phyloP scores from a whole-genome alignment of 306 rosid genomes.

The Trifolium repens region DNA sequence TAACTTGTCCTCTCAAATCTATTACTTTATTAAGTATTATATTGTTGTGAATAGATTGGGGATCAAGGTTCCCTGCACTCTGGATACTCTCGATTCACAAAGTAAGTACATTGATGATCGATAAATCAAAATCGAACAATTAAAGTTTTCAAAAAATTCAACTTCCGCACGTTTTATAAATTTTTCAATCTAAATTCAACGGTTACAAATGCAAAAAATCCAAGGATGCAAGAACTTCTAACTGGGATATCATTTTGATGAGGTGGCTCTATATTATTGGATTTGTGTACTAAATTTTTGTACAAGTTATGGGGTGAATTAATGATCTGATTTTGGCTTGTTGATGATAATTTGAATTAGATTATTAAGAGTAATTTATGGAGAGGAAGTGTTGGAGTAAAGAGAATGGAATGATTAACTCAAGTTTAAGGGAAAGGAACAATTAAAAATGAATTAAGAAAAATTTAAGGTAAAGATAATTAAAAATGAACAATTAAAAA shows the following conservation, averaged over 20 bases:
- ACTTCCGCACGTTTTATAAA: background rate
- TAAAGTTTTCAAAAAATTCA: background rate
- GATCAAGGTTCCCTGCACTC: background rate
- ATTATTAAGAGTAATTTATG: background rate
- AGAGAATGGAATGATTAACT: slow-evolving; percentile 39
- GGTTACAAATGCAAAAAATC: background rate
- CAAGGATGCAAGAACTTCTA: background rate
- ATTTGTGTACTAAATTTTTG: background rate
- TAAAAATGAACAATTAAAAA: too few relatives aligned
- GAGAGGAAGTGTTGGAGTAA: slow-evolving; percentile 43
- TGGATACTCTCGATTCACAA: background rate
- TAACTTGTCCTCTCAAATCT: background rate
- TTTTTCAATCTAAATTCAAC: background rate
- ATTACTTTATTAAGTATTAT: background rate
- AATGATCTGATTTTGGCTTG: background rate
- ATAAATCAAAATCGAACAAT: background rate
- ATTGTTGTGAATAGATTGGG: background rate
- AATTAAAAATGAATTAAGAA: too few relatives aligned
- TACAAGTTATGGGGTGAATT: slow-evolving; percentile 12
- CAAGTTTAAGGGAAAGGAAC: slow-evolving; percentile 20
- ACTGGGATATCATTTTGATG: background rate
- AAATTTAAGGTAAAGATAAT: too few relatives aligned
- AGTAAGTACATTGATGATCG: background rate
- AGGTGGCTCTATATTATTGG: slow-evolving; percentile 15
- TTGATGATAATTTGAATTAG: background rate